Conservation (phyloP, 169 alveolate genomes). For the Plasmodium gallinaceum region DNA sequence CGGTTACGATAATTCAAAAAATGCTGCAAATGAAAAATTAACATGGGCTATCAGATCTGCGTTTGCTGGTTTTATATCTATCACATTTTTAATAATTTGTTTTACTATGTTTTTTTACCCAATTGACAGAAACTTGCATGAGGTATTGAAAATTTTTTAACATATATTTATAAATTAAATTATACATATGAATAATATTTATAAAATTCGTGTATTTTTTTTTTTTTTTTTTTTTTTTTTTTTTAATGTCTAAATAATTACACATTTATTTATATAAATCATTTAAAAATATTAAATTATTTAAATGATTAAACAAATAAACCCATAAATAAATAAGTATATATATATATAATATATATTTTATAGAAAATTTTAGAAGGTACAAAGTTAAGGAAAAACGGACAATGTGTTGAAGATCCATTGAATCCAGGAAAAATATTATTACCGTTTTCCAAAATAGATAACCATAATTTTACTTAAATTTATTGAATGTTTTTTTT, state of each 20-base stretch:
- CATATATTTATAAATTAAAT: too few relatives aligned
- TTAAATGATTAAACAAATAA: neutral
- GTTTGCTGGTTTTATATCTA: neutral
- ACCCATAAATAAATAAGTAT: neutral
- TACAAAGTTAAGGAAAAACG: neutral
- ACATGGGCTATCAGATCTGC: neutral
- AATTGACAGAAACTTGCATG: neutral
- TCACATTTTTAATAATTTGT: neutral
- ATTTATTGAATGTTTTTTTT: neutral
- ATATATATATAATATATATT: neutral
- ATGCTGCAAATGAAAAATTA: neutral
- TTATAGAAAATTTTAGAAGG: conserved; percentile 1
- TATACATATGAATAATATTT: too few relatives aligned
- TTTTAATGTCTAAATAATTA: neutral
- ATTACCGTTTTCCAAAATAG: conserved; percentile 1
- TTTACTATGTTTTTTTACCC: conserved; percentile 1
- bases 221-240: neutral
- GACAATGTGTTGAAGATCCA: conserved; percentile 13
- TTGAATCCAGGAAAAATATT: conserved; percentile 11
- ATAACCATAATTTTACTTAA: neutral
- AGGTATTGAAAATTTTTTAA: neutral
- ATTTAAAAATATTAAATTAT: neutral
- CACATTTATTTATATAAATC: neutral
- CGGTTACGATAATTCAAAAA: neutral
- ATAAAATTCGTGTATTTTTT: too few relatives aligned